phyloP scores from a whole-genome alignment of 179 eudicot species.

The Beta lomatogona region DNA sequence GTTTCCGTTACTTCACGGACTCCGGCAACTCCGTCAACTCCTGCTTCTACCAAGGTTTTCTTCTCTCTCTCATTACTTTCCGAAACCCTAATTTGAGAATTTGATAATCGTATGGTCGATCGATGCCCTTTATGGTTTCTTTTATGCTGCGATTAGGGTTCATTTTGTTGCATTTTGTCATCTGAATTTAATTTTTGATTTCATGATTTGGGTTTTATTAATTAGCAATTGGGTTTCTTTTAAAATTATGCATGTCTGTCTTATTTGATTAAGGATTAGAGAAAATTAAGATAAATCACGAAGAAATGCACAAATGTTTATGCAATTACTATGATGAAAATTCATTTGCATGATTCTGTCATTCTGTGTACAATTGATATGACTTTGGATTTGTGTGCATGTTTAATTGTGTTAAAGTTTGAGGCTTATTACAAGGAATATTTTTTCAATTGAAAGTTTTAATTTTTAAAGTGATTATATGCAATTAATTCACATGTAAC shows the following conservation, averaged over 20 bases:
- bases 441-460: background rate
- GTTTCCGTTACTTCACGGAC: constrained; percentile 27
- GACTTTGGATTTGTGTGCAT: background rate
- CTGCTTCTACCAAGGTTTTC: constrained; percentile 24
- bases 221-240: background rate
- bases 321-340: too few relatives aligned
- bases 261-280: background rate
- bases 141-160: background rate
- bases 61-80: background rate
- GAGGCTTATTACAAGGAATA: background rate
- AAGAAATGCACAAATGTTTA: background rate
- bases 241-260: background rate
- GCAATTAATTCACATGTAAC: background rate
- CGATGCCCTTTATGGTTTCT: too few relatives aligned
- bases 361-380: background rate
- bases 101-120: background rate
- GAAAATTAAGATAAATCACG: background rate
- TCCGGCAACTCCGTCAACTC: constrained; percentile 22
- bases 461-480: background rate
- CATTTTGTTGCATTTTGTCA: background rate
- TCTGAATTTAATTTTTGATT: background rate
- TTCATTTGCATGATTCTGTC: background rate
- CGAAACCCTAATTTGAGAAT: background rate
- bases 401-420: background rate
- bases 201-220: background rate